phyloP scores from a whole-genome alignment of 768 basidiomycete genomes.

The Collybiopsis luxurians region DNA sequence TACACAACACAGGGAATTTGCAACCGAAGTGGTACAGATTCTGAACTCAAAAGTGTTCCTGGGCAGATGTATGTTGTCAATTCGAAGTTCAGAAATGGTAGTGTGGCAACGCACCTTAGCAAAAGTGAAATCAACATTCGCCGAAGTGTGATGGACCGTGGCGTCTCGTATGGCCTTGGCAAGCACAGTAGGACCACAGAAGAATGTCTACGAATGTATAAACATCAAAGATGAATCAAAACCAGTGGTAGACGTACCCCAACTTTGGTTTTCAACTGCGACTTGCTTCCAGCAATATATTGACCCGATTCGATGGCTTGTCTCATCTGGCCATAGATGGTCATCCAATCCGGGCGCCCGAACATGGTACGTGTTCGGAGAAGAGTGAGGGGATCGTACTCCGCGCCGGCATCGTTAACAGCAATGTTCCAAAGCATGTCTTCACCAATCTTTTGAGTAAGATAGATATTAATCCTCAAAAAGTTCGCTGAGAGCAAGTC shows the following conservation, averaged over 20 bases:
- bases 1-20: too few relatives aligned
- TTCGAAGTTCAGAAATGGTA: too few relatives aligned
- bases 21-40: slow-evolving; percentile 3
- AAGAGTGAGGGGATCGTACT: slow-evolving; percentile 87
- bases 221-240: slow-evolving; percentile 4
- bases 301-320: slow-evolving; percentile 78
- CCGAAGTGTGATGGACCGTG: slow-evolving; percentile 49
- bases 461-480: slow-evolving; percentile 87
- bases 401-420: slow-evolving; percentile 80
- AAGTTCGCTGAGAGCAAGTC: slow-evolving; percentile 66
- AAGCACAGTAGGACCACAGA: slow-evolving; percentile 79
- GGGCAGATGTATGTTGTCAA: too few relatives aligned
- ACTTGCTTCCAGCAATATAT: slow-evolving; percentile 76
- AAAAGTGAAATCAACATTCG: slow-evolving; percentile 72
- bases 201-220: slow-evolving; percentile 61
- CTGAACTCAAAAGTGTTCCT: slow-evolving; percentile 59
- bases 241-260: slow-evolving; percentile 49
- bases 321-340: slow-evolving; percentile 72
- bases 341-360: slow-evolving; percentile 88
- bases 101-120: slow-evolving; percentile 53
- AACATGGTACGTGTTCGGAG: slow-evolving; percentile 88
- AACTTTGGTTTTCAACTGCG: slow-evolving; percentile 80
- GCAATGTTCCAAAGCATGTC: slow-evolving; percentile 93
- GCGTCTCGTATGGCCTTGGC: slow-evolving; percentile 79
- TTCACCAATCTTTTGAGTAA: slow-evolving; percentile 82